A percentile compares a stretch with the other conserved stretches of the same genome.
phyloP scores from a whole-genome alignment of 2,329 filamentous ascomycete genomes.

The Fusarium haematococcum region DNA sequence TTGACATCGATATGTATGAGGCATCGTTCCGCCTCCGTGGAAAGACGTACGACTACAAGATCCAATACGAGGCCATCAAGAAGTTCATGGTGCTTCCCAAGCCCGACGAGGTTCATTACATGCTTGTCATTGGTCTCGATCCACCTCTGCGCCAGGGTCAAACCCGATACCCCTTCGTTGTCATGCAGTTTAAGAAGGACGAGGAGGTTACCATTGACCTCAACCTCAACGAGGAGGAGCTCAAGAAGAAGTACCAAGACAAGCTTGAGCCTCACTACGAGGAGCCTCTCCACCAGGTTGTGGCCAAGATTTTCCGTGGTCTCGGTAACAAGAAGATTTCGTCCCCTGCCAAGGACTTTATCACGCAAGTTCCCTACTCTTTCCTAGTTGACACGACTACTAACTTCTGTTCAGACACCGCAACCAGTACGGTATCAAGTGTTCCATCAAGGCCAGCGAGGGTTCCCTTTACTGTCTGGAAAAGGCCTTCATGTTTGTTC shows the following conservation, averaged over 20 bases:
- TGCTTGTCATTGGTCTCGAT: conserved; percentile 94
- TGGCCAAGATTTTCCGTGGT: conserved; percentile 95
- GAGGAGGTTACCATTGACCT: conserved; percentile 97
- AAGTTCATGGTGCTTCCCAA: conserved; percentile 99
- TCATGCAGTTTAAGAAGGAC: conserved; percentile 99
- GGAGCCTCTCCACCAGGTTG: conserved; percentile 90
- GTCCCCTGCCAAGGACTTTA: conserved; percentile 92
- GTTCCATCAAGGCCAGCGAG: conserved; percentile 99
- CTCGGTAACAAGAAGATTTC: conserved; percentile 95
- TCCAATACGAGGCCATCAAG: conserved; percentile 97
- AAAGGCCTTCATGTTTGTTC: conserved; percentile 99
- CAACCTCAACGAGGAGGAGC: conserved; percentile 91
- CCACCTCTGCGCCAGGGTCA: conserved; percentile 96
- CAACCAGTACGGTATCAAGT: conserved; percentile 95
- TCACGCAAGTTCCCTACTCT: conserved; percentile 65
- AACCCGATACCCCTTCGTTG: conserved; percentile 96
- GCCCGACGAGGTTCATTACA: conserved; percentile 95
- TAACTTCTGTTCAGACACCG: conserved; percentile 73
- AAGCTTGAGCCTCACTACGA: conserved; percentile 92
- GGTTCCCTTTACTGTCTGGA: conserved; percentile 97
- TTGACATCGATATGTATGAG: conserved; percentile 99
- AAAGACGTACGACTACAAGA: conserved; percentile 99
- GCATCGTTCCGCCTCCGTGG: conserved; percentile 95
- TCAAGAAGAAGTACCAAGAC: conserved; percentile 88
- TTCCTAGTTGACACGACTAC: conserved; percentile 31